Evolutionary conservation across 768 basidiomycete species (phyloP), one percentile per base, ranked within the genome.

Genomic region (Lentinula lateritia): DNA sequence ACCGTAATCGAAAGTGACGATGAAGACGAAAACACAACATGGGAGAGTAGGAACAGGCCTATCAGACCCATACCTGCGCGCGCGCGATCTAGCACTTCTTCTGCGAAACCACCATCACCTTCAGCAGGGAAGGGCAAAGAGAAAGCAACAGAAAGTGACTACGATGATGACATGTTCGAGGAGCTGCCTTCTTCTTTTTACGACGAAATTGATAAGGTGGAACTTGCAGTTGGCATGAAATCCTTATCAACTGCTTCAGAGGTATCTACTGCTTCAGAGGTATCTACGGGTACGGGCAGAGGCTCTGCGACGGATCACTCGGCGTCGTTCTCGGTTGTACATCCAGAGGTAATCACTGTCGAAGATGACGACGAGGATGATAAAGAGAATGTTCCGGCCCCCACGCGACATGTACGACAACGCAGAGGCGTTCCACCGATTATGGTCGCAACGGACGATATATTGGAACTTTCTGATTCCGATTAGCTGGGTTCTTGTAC

Each of bases 361-460:
- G 75, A 69, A 7, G 74, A 79, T 42, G 81, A 81, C 20, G 83
- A 81, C 10, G 75, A 78, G 32, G 81, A 81, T 15, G 83, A 87
- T 66, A 87, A 88, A 69, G 88, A 89, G 72, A 89, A 89, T 67
- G 71, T 78, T 41, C 81, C 80, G 5, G 76, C 78, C 2, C 75
- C 80, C 6, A 77, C 77, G n/a, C 70, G 84, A 52, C 79, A 80
- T 71, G 79, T 84, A 13, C 75, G 82, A 58, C 69, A 74, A 65
- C 73, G 81, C 39, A 66, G 64, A 54, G 65, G 66, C 3, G 65
- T 60, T 6, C 62, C 66, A 34, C 66, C 69, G 6, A 61, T 65
- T n/a, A 64, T 66, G 7, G 65, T 64, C 23, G 65, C 70, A 5
- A 65, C 70, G 28, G 73, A 71, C 16, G 82, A 85, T 28, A 75